Evolutionary conservation across 2,329 filamentous ascomycete species (phyloP), one percentile per base, ranked within the genome.

Genomic region (Xylariales sp.): DNA sequence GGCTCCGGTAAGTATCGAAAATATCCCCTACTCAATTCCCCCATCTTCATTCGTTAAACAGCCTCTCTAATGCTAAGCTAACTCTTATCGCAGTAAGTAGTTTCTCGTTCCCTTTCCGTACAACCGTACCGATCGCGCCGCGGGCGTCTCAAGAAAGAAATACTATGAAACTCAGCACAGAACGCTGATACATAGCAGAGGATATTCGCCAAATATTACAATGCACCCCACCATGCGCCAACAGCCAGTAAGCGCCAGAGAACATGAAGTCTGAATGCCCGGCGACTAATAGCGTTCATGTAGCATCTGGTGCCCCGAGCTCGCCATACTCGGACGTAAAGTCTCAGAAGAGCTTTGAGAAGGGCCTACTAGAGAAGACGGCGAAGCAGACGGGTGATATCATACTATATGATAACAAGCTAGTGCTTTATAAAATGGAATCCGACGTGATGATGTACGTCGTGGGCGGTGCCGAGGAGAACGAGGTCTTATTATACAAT

Each of bases 391-490:
- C 89, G 14, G 93, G 92, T 75, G 96, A 98, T 83, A 96, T 99
- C 76, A 97, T 99, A 75, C 89, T 99, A 64, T 98, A 97, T 83
- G 96, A 99, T 83, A 97, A 97, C 83, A 90, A 93, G 76, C 91
- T 99, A 69, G 93, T 98, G 63, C 91, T 98, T 60, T 99, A 97
- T 86, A 99, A 99, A 89, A 92, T 92, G 84, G 96, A 99, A 85
- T 94, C 93, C 75, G 96, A 99, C 80, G 92, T 98, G 65, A 97
- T 97, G 91, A 89, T 89, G 78, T 98, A 98, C 80, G 92, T 98
- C 32, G 93, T 99, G 10, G 95, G 95, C 72, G 90, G 91, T 62
- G 87, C 93, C 61, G 93, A 97, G 61, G 96, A 99, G 87, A 99
- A 98, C 81, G 96, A 99, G 83, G 92, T 99, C 63, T 85, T 99